Evolutionary conservation across 2,329 filamentous ascomycete genomes (phyloP).

Genomic region (Fusarium coicis): DNA sequence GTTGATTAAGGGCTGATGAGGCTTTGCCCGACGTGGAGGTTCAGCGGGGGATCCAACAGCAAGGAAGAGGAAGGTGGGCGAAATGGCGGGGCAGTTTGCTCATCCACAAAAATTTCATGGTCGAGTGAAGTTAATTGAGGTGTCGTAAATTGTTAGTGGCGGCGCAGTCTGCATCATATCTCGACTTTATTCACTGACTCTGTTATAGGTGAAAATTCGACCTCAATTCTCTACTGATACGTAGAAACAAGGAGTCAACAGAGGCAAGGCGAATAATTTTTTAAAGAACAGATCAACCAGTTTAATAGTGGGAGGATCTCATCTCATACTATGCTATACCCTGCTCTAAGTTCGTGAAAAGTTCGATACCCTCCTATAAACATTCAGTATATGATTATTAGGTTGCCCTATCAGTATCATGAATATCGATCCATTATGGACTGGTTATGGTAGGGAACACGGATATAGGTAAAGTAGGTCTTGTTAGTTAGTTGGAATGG

Average conservation of each 20-base stretch:
- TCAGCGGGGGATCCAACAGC: slow-evolving; percentile 36
- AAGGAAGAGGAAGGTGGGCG: slow-evolving; percentile 15
- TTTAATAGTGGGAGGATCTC: too few relatives aligned
- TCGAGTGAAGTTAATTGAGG: slow-evolving; percentile 13
- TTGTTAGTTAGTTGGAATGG: background rate
- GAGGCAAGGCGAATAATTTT: too few relatives aligned
- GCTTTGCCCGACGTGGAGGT: slow-evolving; percentile 44
- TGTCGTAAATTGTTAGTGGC: slow-evolving; percentile 32
- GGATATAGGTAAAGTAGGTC: background rate
- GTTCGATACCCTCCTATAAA: background rate
- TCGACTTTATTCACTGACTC: background rate
- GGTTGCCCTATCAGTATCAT: background rate
- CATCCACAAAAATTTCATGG: slow-evolving; percentile 31
- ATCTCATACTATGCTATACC: too few relatives aligned
- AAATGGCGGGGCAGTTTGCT: slow-evolving; percentile 39
- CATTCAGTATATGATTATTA: background rate
- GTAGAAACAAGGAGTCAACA: background rate
- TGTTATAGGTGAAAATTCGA: too few relatives aligned
- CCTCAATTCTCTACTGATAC: background rate
- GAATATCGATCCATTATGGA: background rate
- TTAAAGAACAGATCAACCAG: background rate
- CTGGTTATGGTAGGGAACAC: background rate
- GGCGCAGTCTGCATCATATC: slow-evolving; percentile 2
- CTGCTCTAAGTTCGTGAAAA: background rate
- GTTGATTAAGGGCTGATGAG: slow-evolving; percentile 33